Conservation (phyloP, 371 early-diverging fungal genomes). For the Mucor piriformis region DNA sequence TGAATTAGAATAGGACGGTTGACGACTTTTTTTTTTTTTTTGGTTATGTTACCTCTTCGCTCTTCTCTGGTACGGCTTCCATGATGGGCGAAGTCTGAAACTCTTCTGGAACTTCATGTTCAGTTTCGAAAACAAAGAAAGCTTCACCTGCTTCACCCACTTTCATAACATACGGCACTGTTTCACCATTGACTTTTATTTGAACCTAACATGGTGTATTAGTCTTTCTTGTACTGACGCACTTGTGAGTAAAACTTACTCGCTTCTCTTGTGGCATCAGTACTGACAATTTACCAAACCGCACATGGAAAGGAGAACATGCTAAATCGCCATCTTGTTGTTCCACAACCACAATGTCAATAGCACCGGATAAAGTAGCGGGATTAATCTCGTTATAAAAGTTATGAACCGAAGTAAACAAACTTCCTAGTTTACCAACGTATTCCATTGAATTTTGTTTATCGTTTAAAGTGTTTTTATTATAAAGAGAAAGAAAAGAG, state of each 20-base stretch:
- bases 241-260: constrained; percentile 41
- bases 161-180: constrained; percentile 87
- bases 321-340: constrained; percentile 77
- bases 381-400: constrained; percentile 98
- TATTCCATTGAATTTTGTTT: constrained; percentile 36
- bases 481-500: constrained; percentile 7
- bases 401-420: constrained; percentile 80
- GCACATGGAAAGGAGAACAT: constrained; percentile 98
- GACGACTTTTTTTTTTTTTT: neutral
- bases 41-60: constrained; percentile 30
- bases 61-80: constrained; percentile 53
- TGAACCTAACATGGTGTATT: constrained; percentile 65
- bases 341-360: constrained; percentile 97
- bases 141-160: constrained; percentile 99
- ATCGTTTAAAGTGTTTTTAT: too few relatives aligned
- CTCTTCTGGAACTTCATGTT: constrained; percentile 84
- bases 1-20: too few relatives aligned
- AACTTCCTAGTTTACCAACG: constrained; percentile 46
- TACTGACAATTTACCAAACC: constrained; percentile 96
- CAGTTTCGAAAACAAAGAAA: constrained; percentile 94
- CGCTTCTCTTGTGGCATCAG: constrained; percentile 87
- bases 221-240: neutral
- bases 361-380: constrained; percentile 97
- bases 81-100: constrained; percentile 91
- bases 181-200: constrained; percentile 86